Evolutionary conservation across 371 early-diverging fungal species (phyloP), one percentile per base, ranked within the genome.

Genomic region (Zopfochytrium polystomum): DNA sequence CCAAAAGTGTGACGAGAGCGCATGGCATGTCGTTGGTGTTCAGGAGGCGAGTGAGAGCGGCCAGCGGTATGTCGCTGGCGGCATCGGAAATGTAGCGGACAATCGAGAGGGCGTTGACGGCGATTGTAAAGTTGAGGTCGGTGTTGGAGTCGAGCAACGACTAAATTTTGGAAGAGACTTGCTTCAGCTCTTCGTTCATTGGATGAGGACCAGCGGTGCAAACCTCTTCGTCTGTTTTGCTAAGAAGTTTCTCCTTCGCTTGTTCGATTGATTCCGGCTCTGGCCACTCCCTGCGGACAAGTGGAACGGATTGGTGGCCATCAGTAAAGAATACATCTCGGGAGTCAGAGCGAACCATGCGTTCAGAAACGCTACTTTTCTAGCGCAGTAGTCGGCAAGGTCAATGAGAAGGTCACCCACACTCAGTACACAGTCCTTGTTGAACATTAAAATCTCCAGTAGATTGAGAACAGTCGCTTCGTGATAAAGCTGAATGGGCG

Each of bases 391-490:
- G 49, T 81, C 75, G 13, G 70, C 52, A 20, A 81, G 29, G 33
- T 78, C 77, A 9, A 67, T 25, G 32, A 81, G 25, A 1, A 51
- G 31, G 38, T 80, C 80, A 23, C 65, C 75, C 1, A 56, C 63
- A 1, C 61, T 44, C 3, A 55, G 47, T 25, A 58, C 55, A 0
- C 74, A 63, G 6, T 49, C 48, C 50, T 62, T 46, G 35, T 72
- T 64, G 62, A 53, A 76, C 23, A 81, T 32, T 7, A 76, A 46
- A 23, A 77, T 55, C 54, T 81, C 75, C 18, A 81, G 53, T 27
- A 81, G 70, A 55, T 80, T 80, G 3, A 81, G 20, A 6, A 77
- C 26, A 25, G 78, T 75, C 9, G 77, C 73, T 59, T 81, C 81
- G 56, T 78, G 76, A 46, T 66, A 73, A 0, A 72, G 66, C 77